Conservation (phyloP, 352 stramenopile species). For the Phytophthora macrochlamydospora region DNA sequence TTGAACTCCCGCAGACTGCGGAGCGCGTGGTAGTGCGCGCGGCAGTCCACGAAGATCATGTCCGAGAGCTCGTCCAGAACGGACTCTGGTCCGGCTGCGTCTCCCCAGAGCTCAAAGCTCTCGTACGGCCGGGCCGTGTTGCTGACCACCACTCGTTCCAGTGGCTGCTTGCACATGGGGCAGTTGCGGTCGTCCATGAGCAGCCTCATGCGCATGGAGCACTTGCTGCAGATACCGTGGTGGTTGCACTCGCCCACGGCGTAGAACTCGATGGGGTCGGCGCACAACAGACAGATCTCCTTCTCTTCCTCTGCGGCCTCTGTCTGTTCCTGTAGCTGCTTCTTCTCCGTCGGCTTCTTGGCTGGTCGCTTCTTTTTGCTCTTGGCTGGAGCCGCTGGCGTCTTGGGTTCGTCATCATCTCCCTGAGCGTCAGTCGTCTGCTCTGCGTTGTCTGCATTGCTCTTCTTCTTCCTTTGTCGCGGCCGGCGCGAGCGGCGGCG, state of each 20-base stretch:
- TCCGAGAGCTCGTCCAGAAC: slow-evolving; percentile 74
- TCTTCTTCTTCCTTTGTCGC: slow-evolving; percentile 34
- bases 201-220: slow-evolving; percentile 80
- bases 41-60: slow-evolving; percentile 82
- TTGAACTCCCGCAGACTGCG: slow-evolving; percentile 61
- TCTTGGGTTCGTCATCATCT: not conserved
- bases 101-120: slow-evolving; percentile 80
- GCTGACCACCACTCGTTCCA: slow-evolving; percentile 75
- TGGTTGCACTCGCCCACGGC: slow-evolving; percentile 85
- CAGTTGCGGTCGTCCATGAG: slow-evolving; percentile 81
- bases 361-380: slow-evolving; percentile 5
- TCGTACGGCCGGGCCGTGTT: slow-evolving; percentile 47
- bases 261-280: slow-evolving; percentile 71
- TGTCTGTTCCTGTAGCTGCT: slow-evolving; percentile 20
- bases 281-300: slow-evolving; percentile 69
- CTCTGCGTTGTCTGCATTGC: not conserved
- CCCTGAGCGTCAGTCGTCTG: no score
- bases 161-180: slow-evolving; percentile 78
- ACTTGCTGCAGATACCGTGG: slow-evolving; percentile 82
- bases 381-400: slow-evolving; percentile 1
- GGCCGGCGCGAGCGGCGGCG: slow-evolving; percentile 13
- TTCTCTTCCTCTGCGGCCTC: slow-evolving; percentile 27
- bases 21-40: slow-evolving; percentile 62
- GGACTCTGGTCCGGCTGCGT: slow-evolving; percentile 63
- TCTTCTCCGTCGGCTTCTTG: slow-evolving; percentile 17